Evolutionary conservation across 176 grass and related monocot species (phyloP), one percentile per base, ranked within the genome.

Genomic region (Miscanthus lutarioriparius): DNA sequence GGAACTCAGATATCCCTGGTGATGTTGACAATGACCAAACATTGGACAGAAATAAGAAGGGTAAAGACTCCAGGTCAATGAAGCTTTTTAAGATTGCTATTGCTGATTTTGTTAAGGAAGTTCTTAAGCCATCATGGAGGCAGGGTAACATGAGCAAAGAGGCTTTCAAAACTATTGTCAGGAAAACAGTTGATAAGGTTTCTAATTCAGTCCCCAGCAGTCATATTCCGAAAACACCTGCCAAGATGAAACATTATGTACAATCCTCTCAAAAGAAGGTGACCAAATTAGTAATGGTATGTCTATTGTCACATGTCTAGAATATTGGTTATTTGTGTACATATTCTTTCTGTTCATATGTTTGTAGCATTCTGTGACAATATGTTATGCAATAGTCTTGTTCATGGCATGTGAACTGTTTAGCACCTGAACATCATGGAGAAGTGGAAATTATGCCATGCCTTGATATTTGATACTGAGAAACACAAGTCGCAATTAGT

Each of bases 271-370:
- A 99, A 87, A 86, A 61, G 83, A 99, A 99, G 84, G 80, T 99
- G 79, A 96, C 93, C 36, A 99, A 99, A 85, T 85, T 99, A 82
- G 96, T 99, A 84, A 94, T 99, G 96, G 96, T 99, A 99, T 58
- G 84, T 85, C 36, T 77, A 79, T 67, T 54, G 53, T 82, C 78
- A 84, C 43, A 59, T 53, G 40, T 67, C 20, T 83, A 77, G 65
- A 54, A 84, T 86, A 35, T 62, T 70, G 19, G 33, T 62, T 66
- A 80, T 23, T 83, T 91, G 48, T 19, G 17, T 66, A 33, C 77
- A 39, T 86, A 86, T 86, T 80, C 22, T 92, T 85, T 78, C 35
- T 90, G 19, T 27, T 77, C 39, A 30, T 76, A 67, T 85, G 30
- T 45, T 81, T 83, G 2, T 75, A 70, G 26, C 53, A 69, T 80